Percentiles rank a stretch among this genome's conserved stretches.
These are phyloP conservation scores for Cronartium quercuum DNA, from an alignment of 1,284 basidiomycete species.

Conservation along the genomic window DNA sequence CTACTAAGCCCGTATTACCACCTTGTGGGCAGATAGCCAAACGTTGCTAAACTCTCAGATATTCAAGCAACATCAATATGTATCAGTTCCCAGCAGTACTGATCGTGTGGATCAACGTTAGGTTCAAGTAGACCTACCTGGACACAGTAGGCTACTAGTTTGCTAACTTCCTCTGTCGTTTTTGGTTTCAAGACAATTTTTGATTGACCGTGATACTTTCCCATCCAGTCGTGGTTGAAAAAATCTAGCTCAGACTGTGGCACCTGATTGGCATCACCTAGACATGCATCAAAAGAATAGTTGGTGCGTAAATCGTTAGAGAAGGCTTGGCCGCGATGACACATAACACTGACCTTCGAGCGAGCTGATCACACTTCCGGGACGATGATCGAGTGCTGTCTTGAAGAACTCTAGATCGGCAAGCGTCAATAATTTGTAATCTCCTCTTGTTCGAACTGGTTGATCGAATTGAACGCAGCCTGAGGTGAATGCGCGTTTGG, in stretches of 20 bases:
- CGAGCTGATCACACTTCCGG: conserved; percentile 13
- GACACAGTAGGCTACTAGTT: conserved; percentile 23
- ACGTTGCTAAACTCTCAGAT: conserved; percentile 57
- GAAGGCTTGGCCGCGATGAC: neutral
- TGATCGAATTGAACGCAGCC: no score
- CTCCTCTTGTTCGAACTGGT: neutral
- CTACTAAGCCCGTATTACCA: conserved; percentile 94
- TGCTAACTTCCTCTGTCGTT: conserved; percentile 16
- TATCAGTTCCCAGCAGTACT: no score
- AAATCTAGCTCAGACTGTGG: conserved; percentile 22
- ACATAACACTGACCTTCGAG: neutral
- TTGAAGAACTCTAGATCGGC: conserved; percentile 13
- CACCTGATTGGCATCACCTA: conserved; percentile 17
- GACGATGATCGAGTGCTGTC: conserved; percentile 7
- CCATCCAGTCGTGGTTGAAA: conserved; percentile 39
- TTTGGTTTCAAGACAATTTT: conserved; percentile 28
- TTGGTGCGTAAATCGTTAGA: neutral
- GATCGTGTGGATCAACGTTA: neutral
- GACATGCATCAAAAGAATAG: neutral
- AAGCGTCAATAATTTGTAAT: conserved; percentile 10
- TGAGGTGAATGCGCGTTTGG: no score
- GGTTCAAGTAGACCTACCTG: neutral
- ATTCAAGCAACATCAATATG: conserved; percentile 48
- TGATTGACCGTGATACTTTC: conserved; percentile 32
- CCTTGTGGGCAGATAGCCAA: conserved; percentile 84